Base-by-base conservation (phyloP, 768 basidiomycete genomes). In the Pilatotrama ljubarskyi region DNA sequence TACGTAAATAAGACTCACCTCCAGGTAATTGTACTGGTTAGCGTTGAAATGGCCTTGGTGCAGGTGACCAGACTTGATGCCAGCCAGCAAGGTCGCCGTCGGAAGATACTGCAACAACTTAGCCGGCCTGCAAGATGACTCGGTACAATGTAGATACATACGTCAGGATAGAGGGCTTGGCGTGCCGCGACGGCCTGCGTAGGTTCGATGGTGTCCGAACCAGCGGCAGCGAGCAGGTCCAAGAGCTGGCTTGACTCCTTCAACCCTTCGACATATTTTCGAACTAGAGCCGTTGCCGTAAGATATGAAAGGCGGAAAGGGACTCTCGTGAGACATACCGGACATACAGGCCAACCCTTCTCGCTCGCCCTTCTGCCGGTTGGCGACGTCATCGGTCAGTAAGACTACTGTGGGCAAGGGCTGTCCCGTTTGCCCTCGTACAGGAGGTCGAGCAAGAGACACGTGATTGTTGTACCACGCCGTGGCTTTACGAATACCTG, bases 31-130 rank as follows among this genome's bases (percentile, higher is more conserved):
- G 75, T 95, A 99, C 64, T 87, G 87, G 66, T 92, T 97, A 2
- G 95, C 93, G 68, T 91, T 94, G 76, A 96, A 99, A 70, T 95
- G 88, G 0, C 97, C 97, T 75, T 98, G 93, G 68, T 93, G 84
- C 3, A 95, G 81, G 41, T 87, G 78, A 2, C 92, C 93, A 3
- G 84, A 82, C 72, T 95, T 95, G 57, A 98, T 80, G 1, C 94
- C 95, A 10, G 94, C 91, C 38, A 85, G 69, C 9, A 98, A 73
- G 0, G 83, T 85, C 0, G 86, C 80, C 9, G 82, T 78, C 0
- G 94, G 79, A 15, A 97, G 77, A 71, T 98, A 95, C 93, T 98
- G 55, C 4, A 51, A 36, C 18, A 26, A 22, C 15, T 35, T 22
- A 41, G 37, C 57, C 18, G 48, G 44, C n/a, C 22, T 32, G 29